Evolutionary conservation across 192 early-diverging fungal genomes (phyloP), one percentile per base, ranked within the genome.

Genomic region (Umbelopsis isabellina): DNA sequence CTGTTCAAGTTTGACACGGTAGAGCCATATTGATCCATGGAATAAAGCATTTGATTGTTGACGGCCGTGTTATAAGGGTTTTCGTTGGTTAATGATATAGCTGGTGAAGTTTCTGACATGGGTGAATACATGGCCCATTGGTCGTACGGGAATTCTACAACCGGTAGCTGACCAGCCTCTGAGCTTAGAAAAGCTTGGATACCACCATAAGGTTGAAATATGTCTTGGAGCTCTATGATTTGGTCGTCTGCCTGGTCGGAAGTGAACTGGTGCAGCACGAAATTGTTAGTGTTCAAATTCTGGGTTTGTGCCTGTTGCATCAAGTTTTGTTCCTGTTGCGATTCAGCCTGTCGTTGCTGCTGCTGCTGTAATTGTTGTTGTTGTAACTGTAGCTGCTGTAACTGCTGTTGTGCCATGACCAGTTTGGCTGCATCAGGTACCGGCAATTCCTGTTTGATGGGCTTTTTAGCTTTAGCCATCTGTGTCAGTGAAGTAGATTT

Each of bases 231-330:
- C 41, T 72, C 52, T 35, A 83, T 55, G 12, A 72, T 68, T 55
- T 77, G 75, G 44, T 77, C 68, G 23, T 50, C 61, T 30, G 76
- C 75, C 70, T 83, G 82, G 65, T 83, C 82, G 25, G 72, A 80
- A 4, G 82, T 83, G 49, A 73, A 83, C 47, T 78, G 82, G 66
- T 78, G 74, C 23, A 83, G 53, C 21, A 70, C 49, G 65, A 71
- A 83, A 49, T 77, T 69, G 49, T 69, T 66, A 33, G 74, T 73
- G 51, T 53, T 61, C 23, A 52, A 13, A 52, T 33, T 61, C 37
- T 61, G 55, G 30, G 55, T 30, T 53, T 53, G 21, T 53, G 27
- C 21, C 51, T 45, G 51, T 21, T 49, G 61, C 21, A 44, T 1
- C 25, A 44, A 45, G 37, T 22, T 45, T 22, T 5, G 51, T 27